Percentiles rank a stretch among this genome's conserved stretches.
Evolutionary conservation across 106 monocot species (phyloP).

Genomic region (Iris macrosiphon): DNA sequence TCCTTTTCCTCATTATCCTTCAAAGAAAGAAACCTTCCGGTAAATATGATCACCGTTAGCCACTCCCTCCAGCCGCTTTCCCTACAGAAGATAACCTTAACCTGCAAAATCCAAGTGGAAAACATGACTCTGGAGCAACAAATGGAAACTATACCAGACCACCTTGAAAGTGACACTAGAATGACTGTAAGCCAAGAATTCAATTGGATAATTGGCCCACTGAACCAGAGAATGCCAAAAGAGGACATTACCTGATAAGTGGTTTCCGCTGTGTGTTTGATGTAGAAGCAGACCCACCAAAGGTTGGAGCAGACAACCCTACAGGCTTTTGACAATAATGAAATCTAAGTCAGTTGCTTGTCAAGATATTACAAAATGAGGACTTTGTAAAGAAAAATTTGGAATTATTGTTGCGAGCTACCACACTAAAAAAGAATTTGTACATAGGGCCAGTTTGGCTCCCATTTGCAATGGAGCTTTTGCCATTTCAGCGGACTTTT

Average conservation of each 20-base stretch:
- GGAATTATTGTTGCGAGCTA: not conserved
- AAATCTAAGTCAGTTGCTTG: not conserved
- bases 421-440: not conserved
- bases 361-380: too few relatives aligned
- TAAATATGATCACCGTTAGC: not conserved
- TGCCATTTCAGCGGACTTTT: too few relatives aligned
- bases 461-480: too few relatives aligned
- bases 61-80: conserved; percentile 4
- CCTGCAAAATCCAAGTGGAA: conserved; percentile 8
- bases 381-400: not conserved
- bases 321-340: conserved; percentile 30
- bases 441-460: too few relatives aligned
- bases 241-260: conserved; percentile 49
- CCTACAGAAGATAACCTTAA: conserved; percentile 13
- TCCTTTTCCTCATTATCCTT: too few relatives aligned
- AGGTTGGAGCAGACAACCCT: conserved; percentile 41
- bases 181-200: too few relatives aligned
- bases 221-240: too few relatives aligned
- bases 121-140: not conserved
- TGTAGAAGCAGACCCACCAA: conserved; percentile 13
- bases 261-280: conserved; percentile 41
- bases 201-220: too few relatives aligned
- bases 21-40: too few relatives aligned
- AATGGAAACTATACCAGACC: too few relatives aligned
- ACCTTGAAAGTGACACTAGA: too few relatives aligned